Evolutionary conservation across 2,329 filamentous ascomycete species (phyloP), one percentile per base, ranked within the genome.

Genomic region (Curvularia verruculosa): DNA sequence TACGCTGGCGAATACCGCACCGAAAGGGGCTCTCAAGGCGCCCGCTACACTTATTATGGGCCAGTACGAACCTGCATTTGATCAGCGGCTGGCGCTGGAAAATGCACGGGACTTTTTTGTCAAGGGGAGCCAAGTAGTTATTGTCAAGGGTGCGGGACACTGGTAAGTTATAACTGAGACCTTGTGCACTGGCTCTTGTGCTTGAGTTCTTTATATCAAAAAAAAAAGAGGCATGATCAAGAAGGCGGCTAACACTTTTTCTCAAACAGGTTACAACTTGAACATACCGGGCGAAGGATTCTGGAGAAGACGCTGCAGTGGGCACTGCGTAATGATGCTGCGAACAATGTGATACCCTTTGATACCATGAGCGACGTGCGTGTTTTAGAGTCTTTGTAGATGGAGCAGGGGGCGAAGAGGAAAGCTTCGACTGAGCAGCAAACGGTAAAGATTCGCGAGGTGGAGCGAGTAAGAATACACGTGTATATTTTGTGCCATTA

Each of bases 31-130:
- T 3, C 69, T 87, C 21, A 82, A 81, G 56, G 83, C 82, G 10
- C 80, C 79, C 18, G 76, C 82, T 13, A 85, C 83, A 5, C 67
- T 86, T 18, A 59, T 87, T 39, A 84, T 83, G 75, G 85, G 84
- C 2, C 71, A 81, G 61, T 65, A 77, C 21, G 85, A 87, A 65
- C 65, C 75, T 10, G 84, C 83, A 5, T 77, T 86, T 36, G 79
- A 84, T 48, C 72, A 70, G 40, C 70, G 75, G 12, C 70, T 87
- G 26, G 80, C 77, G 24, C 68, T 86, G 24, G 81, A 84, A 50
- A 83, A 83, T 0, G 79, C 85, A 23, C 75, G 76, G 1, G 81
- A 84, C 50, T 85, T 82, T 60, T 75, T 86, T 18, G 73, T 75
- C 15, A 75, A 70, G 54, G 76, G 77, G 21, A 84, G 82, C 53